Evolutionary conservation across 169 alveolate species (phyloP).

Genomic region (Amoebophrya sp.): DNA sequence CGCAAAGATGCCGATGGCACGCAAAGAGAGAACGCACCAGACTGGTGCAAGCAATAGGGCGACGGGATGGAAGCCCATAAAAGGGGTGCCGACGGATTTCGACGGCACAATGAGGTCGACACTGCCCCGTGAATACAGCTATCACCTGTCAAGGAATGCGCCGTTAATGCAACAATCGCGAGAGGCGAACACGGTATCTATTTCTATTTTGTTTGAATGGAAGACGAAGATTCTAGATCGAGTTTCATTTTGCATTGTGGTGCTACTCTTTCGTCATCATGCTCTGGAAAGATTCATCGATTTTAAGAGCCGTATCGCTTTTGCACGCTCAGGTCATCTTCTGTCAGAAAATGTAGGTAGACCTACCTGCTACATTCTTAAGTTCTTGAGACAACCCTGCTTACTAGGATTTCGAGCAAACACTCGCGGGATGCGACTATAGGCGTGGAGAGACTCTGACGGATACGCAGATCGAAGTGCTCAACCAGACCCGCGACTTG

Average conservation of each 20-base stretch:
- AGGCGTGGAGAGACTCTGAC: neutral
- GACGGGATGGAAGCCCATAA: conserved; percentile 12
- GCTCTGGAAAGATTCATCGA: too few relatives aligned
- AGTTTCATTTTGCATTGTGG: too few relatives aligned
- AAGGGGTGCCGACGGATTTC: conserved; percentile 14
- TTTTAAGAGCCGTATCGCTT: too few relatives aligned
- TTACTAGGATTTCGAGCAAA: conserved; percentile 11
- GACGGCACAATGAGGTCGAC: neutral
- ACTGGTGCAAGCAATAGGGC: neutral
- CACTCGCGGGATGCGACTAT: neutral
- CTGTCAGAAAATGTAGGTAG: too few relatives aligned
- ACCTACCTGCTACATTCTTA: too few relatives aligned
- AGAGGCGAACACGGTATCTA: conserved; percentile 3
- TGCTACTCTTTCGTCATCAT: too few relatives aligned
- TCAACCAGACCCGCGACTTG: conserved; percentile 12
- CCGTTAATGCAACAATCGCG: neutral
- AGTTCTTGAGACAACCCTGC: too few relatives aligned
- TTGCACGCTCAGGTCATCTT: too few relatives aligned
- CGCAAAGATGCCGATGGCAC: neutral
- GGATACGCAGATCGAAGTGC: neutral
- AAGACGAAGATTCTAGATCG: too few relatives aligned
- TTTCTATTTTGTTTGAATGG: too few relatives aligned
- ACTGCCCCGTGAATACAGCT: neutral
- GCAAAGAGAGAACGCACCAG: conserved; percentile 7
- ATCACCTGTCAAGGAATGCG: neutral